A percentile compares a stretch with the other conserved stretches of the same genome.
Conservation (phyloP, 352 stramenopile species). For the Globisporangium alternatum region DNA sequence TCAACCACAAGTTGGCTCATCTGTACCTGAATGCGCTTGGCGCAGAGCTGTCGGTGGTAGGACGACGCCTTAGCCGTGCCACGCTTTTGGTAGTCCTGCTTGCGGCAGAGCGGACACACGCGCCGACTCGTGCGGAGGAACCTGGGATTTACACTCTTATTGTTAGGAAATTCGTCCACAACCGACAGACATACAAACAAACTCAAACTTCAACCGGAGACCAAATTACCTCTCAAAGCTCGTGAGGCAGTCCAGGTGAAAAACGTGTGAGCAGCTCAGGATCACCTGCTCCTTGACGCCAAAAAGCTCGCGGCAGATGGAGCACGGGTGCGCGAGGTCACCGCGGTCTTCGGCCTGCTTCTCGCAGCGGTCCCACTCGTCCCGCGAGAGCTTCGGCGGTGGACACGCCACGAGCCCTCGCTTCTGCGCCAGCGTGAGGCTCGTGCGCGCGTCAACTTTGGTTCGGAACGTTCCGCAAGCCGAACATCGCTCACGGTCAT, state of each 20-base stretch:
- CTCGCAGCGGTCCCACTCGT: slow-evolving; percentile 76
- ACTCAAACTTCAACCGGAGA: not conserved
- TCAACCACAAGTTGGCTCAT: not conserved
- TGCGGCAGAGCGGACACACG: slow-evolving; percentile 81
- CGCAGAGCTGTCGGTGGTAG: slow-evolving; percentile 51
- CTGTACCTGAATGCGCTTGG: slow-evolving; percentile 51
- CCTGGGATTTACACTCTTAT: slow-evolving; percentile 14
- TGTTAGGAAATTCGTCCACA: not conserved
- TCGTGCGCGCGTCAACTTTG: slow-evolving; percentile 24
- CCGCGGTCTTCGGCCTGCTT: slow-evolving; percentile 57
- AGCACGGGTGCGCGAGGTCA: slow-evolving; percentile 66
- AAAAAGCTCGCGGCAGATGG: slow-evolving; percentile 77
- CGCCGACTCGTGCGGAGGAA: slow-evolving; percentile 76
- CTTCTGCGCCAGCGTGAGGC: slow-evolving; percentile 67
- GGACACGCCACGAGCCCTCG: slow-evolving; percentile 56
- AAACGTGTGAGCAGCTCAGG: slow-evolving; percentile 86
- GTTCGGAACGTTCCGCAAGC: slow-evolving; percentile 39
- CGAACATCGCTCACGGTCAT: slow-evolving; percentile 36
- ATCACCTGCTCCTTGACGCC: slow-evolving; percentile 78
- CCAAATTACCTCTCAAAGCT: slow-evolving; percentile 67
- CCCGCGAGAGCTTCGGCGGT: slow-evolving; percentile 52
- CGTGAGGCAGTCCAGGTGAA: slow-evolving; percentile 75
- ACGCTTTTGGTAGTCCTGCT: slow-evolving; percentile 83
- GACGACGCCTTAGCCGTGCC: slow-evolving; percentile 44
- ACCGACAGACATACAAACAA: not conserved